Percentiles rank a stretch among this genome's conserved stretches.
Conservation (phyloP, 192 early-diverging fungal genomes). For the Rhizophagus sp. region DNA sequence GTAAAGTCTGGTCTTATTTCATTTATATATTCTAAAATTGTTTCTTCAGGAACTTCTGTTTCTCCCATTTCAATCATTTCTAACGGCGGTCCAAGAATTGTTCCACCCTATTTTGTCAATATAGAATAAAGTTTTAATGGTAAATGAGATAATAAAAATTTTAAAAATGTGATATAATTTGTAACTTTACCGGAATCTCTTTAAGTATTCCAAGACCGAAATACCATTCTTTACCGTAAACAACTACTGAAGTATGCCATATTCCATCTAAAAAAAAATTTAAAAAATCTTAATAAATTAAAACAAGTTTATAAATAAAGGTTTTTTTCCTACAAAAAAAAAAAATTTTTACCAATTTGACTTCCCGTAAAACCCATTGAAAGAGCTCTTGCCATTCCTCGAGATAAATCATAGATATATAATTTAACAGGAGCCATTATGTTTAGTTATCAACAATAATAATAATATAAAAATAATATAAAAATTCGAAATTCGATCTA, state of each 20-base stretch:
- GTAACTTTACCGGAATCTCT: slow-evolving; percentile 36
- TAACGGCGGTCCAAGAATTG: slow-evolving; percentile 67
- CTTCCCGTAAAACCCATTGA: slow-evolving; percentile 63
- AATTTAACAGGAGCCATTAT: slow-evolving; percentile 38
- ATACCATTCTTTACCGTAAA: slow-evolving; percentile 74
- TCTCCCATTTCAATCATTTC: slow-evolving; percentile 74
- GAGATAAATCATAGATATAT: slow-evolving; percentile 64
- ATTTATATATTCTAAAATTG: slow-evolving; percentile 71
- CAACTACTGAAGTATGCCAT: slow-evolving; percentile 76
- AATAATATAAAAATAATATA: background rate
- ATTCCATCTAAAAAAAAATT: slow-evolving; percentile 43
- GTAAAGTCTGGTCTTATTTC: slow-evolving; percentile 54
- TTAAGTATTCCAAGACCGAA: slow-evolving; percentile 78
- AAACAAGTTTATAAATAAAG: background rate
- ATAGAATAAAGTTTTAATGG: background rate
- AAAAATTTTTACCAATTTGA: slow-evolving; percentile 58
- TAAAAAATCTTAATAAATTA: too few relatives aligned
- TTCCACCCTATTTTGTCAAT: slow-evolving; percentile 42
- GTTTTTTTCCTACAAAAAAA: background rate
- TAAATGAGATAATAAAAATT: background rate
- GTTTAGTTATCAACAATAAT: background rate
- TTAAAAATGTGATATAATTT: background rate
- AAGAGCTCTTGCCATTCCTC: slow-evolving; percentile 75
- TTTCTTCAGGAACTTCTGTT: slow-evolving; percentile 71
- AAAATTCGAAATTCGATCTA: background rate